A percentile compares a stretch with the other conserved stretches of the same genome.
phyloP scores from a whole-genome alignment of 176 grass and related monocot species.

The Hordeum marinum region DNA sequence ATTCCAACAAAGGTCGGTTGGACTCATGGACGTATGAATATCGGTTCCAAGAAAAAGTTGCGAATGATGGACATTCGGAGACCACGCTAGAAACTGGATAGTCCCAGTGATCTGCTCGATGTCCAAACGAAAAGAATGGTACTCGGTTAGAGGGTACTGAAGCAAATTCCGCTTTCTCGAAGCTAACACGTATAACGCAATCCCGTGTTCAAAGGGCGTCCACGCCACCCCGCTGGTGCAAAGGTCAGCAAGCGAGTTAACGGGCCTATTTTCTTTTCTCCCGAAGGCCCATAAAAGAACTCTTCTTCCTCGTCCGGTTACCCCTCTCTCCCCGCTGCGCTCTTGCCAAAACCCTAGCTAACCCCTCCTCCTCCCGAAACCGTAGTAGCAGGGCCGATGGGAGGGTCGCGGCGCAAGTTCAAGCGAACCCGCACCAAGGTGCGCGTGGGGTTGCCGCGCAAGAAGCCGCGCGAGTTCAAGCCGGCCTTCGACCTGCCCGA shows the following conservation, averaged over 20 bases:
- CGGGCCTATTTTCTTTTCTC: neutral
- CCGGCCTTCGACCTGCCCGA: constrained; percentile 60
- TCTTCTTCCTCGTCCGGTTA: neutral
- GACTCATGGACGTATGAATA: too few species aligned
- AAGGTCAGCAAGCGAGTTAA: neutral
- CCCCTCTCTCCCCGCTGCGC: too few species aligned
- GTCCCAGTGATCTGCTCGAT: too few species aligned
- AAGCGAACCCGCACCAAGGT: constrained; percentile 82
- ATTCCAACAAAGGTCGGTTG: too few species aligned
- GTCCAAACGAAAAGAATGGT: too few species aligned
- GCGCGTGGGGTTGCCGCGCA: constrained; percentile 59
- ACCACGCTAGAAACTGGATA: too few species aligned
- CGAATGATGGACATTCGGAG: too few species aligned
- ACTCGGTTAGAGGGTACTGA: too few species aligned
- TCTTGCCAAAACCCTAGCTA: constrained; percentile 18
- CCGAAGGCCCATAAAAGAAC: neutral
- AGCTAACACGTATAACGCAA: too few species aligned
- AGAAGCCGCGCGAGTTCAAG: constrained; percentile 75
- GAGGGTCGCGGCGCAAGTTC: constrained; percentile 81
- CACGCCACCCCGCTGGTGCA: neutral
- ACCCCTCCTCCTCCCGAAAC: neutral
- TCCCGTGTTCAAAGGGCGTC: neutral
- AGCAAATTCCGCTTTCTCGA: too few species aligned
- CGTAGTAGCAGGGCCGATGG: constrained; percentile 39
- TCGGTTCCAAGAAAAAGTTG: too few species aligned